Base-by-base conservation (phyloP, 2,329 filamentous ascomycete species). In the Talaromyces sp. region DNA sequence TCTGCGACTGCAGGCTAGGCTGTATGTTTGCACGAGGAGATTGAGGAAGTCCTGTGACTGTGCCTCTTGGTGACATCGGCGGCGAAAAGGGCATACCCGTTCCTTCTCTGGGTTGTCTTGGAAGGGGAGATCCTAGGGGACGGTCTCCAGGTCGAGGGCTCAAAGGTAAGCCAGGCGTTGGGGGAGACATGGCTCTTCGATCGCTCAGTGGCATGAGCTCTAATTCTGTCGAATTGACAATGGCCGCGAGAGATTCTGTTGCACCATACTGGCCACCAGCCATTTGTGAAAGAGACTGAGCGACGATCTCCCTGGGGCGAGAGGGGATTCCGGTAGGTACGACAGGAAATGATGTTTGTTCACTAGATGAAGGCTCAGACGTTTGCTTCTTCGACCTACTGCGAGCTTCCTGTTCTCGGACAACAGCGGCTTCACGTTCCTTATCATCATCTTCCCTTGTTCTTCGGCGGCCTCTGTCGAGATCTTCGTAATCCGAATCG, bases 361-460 rank as follows among this genome's bases (percentile, higher is more conserved):
- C 67, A 37, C 84, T 83, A 69, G 81, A 83, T 70, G 82, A 82
- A 66, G 80, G 81, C 69, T 83, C 83, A 71, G 87, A 82, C 68
- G 81, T 83, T 73, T 85, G 88, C 82, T 90, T 92, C 75, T 90
- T 91, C 0, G 91, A 93, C 35, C 86, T 79, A 75, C 90, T 93
- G 66, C 89, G 85, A 33, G 85, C 83, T 72, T 92, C 89, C 13
- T 89, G 86, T 71, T 93, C 88, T 72, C 87, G 86, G 59, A 85
- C 84, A 56, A 85, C 75, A 1, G 85, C 87, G n/a, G 88, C 76
- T 73, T 94, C 91, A 57, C 93, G 87, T 63, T 92, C 86, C 63
- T 85, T 84, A 70, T 97, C 92, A 72, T 97, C 93, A 67, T 97
- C 92, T 75, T 94, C 92, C 61, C 93, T 86, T 2, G 93, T 97